A percentile compares a stretch with the other conserved stretches of the same genome.
Conservation (phyloP, 345 rosid genomes). For the Alliaria petiolata region DNA sequence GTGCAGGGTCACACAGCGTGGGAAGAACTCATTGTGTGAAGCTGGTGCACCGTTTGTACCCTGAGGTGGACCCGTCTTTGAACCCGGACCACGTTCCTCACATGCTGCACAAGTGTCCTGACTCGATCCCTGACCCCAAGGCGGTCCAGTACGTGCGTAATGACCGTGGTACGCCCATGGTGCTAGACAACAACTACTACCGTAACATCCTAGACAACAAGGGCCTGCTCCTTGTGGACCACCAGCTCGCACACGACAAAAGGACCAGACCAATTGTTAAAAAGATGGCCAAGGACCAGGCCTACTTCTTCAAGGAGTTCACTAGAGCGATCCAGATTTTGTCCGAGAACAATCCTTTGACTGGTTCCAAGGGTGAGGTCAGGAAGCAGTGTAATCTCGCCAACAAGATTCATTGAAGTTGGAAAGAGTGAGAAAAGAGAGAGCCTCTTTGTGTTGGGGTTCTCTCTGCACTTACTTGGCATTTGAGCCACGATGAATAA, state of each 20-base stretch:
- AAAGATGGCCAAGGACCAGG: slow-evolving; percentile 94
- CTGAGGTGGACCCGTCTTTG: slow-evolving; percentile 70
- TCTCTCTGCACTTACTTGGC: slow-evolving; percentile 16
- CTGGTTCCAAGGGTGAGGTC: slow-evolving; percentile 89
- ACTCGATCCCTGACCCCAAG: slow-evolving; percentile 91
- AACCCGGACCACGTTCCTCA: slow-evolving; percentile 83
- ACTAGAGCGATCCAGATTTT: slow-evolving; percentile 75
- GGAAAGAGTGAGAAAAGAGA: not conserved
- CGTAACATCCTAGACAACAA: slow-evolving; percentile 92
- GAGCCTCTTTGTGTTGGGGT: slow-evolving; percentile 25
- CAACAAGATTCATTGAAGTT: slow-evolving; percentile 69
- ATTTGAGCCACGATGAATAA: slow-evolving; percentile 22
- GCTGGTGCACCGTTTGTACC: slow-evolving; percentile 88
- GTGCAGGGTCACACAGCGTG: slow-evolving; percentile 84
- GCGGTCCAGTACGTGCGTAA: slow-evolving; percentile 95
- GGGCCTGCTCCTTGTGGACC: slow-evolving; percentile 85
- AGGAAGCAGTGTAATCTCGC: slow-evolving; percentile 82
- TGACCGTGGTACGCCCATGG: slow-evolving; percentile 94
- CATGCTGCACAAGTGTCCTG: slow-evolving; percentile 96
- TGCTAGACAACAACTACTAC: slow-evolving; percentile 91
- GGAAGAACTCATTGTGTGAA: slow-evolving; percentile 96
- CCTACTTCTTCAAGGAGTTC: slow-evolving; percentile 91
- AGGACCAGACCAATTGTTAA: slow-evolving; percentile 82
- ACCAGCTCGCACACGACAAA: slow-evolving; percentile 83
- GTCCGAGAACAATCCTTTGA: slow-evolving; percentile 93